Conservation (phyloP, 108 stramenopile genomes). For the Fragilariopsis cylindrus region DNA sequence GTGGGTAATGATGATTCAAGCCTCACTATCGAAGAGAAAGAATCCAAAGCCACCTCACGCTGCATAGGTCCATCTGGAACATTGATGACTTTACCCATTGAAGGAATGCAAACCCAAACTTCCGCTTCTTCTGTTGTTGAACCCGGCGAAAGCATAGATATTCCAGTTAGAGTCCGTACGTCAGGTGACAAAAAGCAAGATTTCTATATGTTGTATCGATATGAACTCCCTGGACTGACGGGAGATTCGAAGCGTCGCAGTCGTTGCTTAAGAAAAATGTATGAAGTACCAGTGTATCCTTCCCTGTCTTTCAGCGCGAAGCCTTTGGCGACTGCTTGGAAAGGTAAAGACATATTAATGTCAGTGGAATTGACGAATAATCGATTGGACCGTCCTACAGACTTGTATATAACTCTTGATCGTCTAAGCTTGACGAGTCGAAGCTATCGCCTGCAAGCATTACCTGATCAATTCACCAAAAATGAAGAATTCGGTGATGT, state of each 20-base stretch:
- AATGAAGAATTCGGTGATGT: constrained; percentile 27
- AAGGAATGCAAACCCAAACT: constrained; percentile 11
- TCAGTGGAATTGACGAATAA: constrained; percentile 82
- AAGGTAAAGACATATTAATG: constrained; percentile 61
- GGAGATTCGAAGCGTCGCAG: constrained; percentile 21
- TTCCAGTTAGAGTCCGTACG: constrained; percentile 74
- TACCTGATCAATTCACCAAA: constrained; percentile 58
- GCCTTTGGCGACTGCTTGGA: constrained; percentile 57
- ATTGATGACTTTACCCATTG: constrained; percentile 63
- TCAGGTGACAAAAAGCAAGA: constrained; percentile 67
- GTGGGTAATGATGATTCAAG: neutral
- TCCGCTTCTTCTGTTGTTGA: constrained; percentile 28
- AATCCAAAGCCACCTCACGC: constrained; percentile 32
- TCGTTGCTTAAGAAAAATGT: constrained; percentile 73
- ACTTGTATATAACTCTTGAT: constrained; percentile 56
- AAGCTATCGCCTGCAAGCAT: constrained; percentile 52
- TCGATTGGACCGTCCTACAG: constrained; percentile 69
- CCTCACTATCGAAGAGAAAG: constrained; percentile 10
- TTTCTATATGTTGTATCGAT: constrained; percentile 83
- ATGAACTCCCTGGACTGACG: constrained; percentile 45
- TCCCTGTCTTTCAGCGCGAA: constrained; percentile 67
- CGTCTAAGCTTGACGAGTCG: constrained; percentile 74
- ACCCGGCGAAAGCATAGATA: constrained; percentile 73
- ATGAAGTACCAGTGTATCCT: constrained; percentile 74
- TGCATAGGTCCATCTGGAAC: constrained; percentile 86